Evolutionary conservation across 2,329 filamentous ascomycete species (phyloP), one percentile per base, ranked within the genome.

Genomic region (Aureobasidium namibiae): DNA sequence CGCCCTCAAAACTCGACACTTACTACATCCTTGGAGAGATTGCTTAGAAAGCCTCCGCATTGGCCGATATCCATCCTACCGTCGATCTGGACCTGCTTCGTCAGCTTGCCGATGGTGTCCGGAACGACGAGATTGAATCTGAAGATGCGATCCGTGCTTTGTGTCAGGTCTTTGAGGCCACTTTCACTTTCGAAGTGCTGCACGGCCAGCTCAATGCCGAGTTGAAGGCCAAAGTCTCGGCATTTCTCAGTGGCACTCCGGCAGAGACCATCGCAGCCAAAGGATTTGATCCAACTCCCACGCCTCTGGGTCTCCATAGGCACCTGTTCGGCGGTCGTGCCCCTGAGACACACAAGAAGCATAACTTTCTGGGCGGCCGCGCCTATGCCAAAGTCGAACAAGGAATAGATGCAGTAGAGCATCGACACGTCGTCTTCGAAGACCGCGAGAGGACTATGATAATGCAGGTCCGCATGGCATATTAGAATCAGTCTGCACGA

Each of bases 21-120:
- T 44, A 59, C 36, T 59, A 52, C 16, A 59, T 59, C n/a, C 48
- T 59, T 16, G 57, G 57, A 24, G 57, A 59, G 21, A 59, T 59
- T 42, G 46, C 46, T 13, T 45, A 52, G 36, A 52, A 52, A 41
- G 57, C 39, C 11, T 38, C 34, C 11, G 31, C 57, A 4, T 33
- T 59, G 29, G 34, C 57, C 38, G 48, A 59, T 50, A 21, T 39
- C 9, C 48, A 53, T 50, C 57, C 57, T 14, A 53, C 36, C 11
- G 31, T 59, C 45, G 57, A 59, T 39, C 34, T 31, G n/a, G 57
- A 59, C n/a, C 16, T 59, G 39, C 38, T 59, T n/a, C 57, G 57
- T n/a, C 45, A 50, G 26, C 46, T 59, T 45, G 45, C 46, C 46
- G 57, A 59, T 24, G 39, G 46, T 13, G 38, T 59, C 3, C 46